Evolutionary conservation across 805 yeast genomes (phyloP), one percentile per base, ranked within the genome.

Genomic region (Barnettozyma pratensis): DNA sequence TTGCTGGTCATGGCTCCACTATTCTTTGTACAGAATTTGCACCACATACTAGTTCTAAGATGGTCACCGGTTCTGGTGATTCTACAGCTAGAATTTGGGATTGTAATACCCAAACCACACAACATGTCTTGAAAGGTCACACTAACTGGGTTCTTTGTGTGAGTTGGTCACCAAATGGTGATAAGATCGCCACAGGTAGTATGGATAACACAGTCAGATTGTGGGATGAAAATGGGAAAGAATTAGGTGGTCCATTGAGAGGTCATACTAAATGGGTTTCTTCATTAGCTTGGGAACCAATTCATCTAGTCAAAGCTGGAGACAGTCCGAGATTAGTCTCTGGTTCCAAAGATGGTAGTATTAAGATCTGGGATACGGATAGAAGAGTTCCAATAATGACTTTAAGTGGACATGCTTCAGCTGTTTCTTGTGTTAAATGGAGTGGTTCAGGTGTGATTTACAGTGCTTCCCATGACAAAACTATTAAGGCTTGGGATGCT

Each of bases 401-500:
- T 2, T 70, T 94, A 75, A 79, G 87, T 47, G 97, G 98, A 0
- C 99, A 94, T 63, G 76, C 89, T 32, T 80, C 86, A 44, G 79
- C 96, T 1, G 97, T 94, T 3, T 84, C 96, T 1, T 89, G 97
- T 69, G 95, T 91, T n/a, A 90, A 84, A 65, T 94, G 99, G 99
- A 87, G 97, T 49, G 99, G 99, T 2, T 71, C 80, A 41, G 88
- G 90, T 46, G 73, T 85, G 19, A 74, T 94, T 35, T 94, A 91
- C 66, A 81, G 95, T 32, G 91, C 87, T 1, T 90, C 97, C 7
- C 98, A 94, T 62, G 99, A 94, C 67, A 92, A 91, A 63, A 87
- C 97, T 5, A 85, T 94, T 54, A 85, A 83, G 65, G 87, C 87
- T 1, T 94, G 99, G 99, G 92, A 87, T 60, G 80, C 87, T 5